Evolutionary conservation across 2,329 filamentous ascomycete genomes (phyloP).

Genomic region (Sclerotinia trifoliorum): DNA sequence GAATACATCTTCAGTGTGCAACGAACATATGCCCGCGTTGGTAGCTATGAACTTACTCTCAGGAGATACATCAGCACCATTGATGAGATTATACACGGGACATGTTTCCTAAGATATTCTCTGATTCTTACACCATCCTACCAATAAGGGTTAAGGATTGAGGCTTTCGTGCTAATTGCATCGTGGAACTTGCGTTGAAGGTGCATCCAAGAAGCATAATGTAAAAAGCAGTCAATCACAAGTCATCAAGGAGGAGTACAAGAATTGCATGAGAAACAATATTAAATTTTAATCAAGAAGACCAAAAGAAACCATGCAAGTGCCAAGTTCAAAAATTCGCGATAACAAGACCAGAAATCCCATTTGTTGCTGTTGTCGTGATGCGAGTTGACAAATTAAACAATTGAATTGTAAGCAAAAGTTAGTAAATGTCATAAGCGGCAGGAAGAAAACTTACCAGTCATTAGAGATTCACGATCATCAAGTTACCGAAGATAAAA

Average conservation of each 20-base stretch:
- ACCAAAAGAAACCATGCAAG: neutral
- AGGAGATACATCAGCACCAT: no score
- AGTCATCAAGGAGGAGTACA: neutral
- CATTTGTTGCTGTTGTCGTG: neutral
- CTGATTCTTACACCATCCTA: no score
- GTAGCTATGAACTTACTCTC: no score
- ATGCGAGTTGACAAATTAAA: neutral
- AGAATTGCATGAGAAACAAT: neutral
- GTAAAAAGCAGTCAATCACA: neutral
- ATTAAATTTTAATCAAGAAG: neutral
- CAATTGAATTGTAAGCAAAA: neutral
- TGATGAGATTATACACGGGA: no score
- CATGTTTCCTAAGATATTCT: no score
- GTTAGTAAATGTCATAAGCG: neutral
- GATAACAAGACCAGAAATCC: neutral
- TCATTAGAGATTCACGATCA: no score
- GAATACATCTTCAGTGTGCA: no score
- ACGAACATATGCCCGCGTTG: no score
- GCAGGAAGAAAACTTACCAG: neutral
- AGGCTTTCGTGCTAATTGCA: neutral
- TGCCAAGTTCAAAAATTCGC: neutral
- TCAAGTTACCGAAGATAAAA: no score
- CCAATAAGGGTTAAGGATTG: no score
- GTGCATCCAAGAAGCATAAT: neutral
- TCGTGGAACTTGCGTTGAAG: no score